Conservation (phyloP, 108 stramenopile genomes). For the Fragilariopsis cylindrus region DNA sequence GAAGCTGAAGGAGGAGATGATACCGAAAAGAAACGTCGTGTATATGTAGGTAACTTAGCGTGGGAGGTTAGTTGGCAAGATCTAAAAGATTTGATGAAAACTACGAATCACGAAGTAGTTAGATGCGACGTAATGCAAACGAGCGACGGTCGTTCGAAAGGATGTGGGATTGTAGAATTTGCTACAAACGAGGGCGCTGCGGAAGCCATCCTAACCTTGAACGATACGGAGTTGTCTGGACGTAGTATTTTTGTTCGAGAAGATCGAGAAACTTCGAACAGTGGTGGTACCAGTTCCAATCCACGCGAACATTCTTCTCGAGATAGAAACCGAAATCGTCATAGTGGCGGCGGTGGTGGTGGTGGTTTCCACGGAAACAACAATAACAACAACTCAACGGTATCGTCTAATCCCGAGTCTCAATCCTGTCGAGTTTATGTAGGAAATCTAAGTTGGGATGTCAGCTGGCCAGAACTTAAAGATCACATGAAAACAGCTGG, state of each 20-base stretch:
- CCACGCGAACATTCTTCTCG: conserved; percentile 11
- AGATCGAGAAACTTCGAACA: conserved; percentile 52
- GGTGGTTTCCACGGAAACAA: conserved; percentile 18
- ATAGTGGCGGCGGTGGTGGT: conserved; percentile 1
- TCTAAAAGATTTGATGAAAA: conserved; percentile 93
- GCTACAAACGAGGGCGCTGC: conserved; percentile 65
- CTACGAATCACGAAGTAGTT: conserved; percentile 74
- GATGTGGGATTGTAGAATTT: conserved; percentile 92
- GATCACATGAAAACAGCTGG: conserved; percentile 91
- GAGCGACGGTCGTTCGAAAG: conserved; percentile 82
- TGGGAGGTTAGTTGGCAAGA: conserved; percentile 90
- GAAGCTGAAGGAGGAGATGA: conserved; percentile 9
- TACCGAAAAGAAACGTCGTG: conserved; percentile 40
- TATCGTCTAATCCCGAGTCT: conserved; percentile 49
- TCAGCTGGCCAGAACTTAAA: conserved; percentile 84
- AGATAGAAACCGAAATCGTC: conserved; percentile 1
- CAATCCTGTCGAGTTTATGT: conserved; percentile 80
- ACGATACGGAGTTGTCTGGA: conserved; percentile 73
- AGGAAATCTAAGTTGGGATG: conserved; percentile 87
- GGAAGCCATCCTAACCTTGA: conserved; percentile 61
- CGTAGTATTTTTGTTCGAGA: conserved; percentile 75
- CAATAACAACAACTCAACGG: conserved; percentile 6
- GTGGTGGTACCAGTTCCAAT: background rate
- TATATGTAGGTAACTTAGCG: conserved; percentile 91
- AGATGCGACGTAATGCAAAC: conserved; percentile 78